Conservation (phyloP, 2,329 filamentous ascomycete genomes). For the Ascomycota sp. region DNA sequence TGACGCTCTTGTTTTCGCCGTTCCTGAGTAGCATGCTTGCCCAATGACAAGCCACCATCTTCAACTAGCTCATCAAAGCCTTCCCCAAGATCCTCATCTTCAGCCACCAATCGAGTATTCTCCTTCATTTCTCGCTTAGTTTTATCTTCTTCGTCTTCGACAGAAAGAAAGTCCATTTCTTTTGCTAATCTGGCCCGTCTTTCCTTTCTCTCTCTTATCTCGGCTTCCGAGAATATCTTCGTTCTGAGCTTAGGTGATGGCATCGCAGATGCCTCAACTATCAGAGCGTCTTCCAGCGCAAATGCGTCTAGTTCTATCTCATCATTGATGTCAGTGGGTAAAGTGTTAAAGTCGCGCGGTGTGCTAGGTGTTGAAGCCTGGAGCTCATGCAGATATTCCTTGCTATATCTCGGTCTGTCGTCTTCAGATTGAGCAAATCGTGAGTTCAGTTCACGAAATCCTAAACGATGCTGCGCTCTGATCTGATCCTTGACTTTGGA, state of each 20-base stretch:
- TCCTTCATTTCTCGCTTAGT: constrained; percentile 33
- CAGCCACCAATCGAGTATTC: constrained; percentile 54
- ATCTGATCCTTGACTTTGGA: constrained; percentile 43
- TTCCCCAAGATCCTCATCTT: constrained; percentile 85
- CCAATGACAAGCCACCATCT: constrained; percentile 60
- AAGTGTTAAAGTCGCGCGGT: constrained; percentile 38
- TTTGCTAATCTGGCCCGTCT: constrained; percentile 63
- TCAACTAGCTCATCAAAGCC: constrained; percentile 86
- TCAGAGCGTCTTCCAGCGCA: constrained; percentile 41
- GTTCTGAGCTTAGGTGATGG: constrained; percentile 14
- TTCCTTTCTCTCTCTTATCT: constrained; percentile 82
- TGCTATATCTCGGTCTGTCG: constrained; percentile 61
- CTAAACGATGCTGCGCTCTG: constrained; percentile 32
- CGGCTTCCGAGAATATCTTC: constrained; percentile 56
- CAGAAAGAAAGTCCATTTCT: constrained; percentile 43
- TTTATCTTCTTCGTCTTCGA: constrained; percentile 31
- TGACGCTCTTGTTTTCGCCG: constrained; percentile 43
- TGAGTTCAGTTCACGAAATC: constrained; percentile 29
- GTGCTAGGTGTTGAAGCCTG: constrained; percentile 71
- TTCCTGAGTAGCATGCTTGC: constrained; percentile 59
- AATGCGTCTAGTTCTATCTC: constrained; percentile 36
- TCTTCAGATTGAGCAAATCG: constrained; percentile 35
- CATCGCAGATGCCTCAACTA: constrained; percentile 31
- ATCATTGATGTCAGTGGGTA: constrained; percentile 23
- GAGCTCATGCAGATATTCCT: constrained; percentile 69